Evolutionary conservation across 2,329 filamentous ascomycete species (phyloP).

Genomic region (Colletotrichum lindemuthianum): DNA sequence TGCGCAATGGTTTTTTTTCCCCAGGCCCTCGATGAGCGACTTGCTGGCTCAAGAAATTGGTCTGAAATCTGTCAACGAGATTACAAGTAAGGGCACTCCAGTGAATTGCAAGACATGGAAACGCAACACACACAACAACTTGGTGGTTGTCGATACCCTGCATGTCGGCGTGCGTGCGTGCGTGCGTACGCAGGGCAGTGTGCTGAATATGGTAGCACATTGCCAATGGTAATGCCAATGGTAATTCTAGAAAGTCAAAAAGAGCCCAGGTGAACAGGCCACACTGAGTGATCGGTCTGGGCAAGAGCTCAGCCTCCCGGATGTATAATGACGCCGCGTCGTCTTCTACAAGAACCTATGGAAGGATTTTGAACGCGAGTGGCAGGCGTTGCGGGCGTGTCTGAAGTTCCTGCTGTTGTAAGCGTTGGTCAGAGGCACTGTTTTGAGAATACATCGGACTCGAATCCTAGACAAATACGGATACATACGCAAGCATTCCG

Average conservation of each 20-base stretch:
- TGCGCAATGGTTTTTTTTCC: not conserved
- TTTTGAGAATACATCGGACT: conserved; percentile 18
- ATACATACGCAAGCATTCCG: conserved; percentile 33
- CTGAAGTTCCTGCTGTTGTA: conserved; percentile 21
- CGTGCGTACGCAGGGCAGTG: not conserved
- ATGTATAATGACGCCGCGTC: conserved; percentile 17
- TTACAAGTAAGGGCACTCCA: conserved; percentile 4
- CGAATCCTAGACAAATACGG: too few species aligned
- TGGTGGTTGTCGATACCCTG: conserved; percentile 27
- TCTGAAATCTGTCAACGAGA: conserved; percentile 18
- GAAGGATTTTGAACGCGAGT: too few species aligned
- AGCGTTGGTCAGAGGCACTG: conserved; percentile 31
- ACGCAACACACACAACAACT: conserved; percentile 13
- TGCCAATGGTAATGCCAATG: conserved; percentile 8
- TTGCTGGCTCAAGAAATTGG: not conserved
- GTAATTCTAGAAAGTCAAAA: conserved; percentile 2
- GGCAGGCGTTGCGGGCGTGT: conserved; percentile 9
- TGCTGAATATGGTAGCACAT: conserved; percentile 18
- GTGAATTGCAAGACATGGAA: conserved; percentile 8
- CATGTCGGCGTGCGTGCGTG: conserved; percentile 8
- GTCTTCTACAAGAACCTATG: too few species aligned
- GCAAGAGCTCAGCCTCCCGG: conserved; percentile 26
- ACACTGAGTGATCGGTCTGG: conserved; percentile 19
- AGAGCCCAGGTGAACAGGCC: conserved; percentile 16
- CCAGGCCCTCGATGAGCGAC: conserved; percentile 8